Conservation (phyloP, 164 flowering plant species). For the Macadamia tetraphylla region DNA sequence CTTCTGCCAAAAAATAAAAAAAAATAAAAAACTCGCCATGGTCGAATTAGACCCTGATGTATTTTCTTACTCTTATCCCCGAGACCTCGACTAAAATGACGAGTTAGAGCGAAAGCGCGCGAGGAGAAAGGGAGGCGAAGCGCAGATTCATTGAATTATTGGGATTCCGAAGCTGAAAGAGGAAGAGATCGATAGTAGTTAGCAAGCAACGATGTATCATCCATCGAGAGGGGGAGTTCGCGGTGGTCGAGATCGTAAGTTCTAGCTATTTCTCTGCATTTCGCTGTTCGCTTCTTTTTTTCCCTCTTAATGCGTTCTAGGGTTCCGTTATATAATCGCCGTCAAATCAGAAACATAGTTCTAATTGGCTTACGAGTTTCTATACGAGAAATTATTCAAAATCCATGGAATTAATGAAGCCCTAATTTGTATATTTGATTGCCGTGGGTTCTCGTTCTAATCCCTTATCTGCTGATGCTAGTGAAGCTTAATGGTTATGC, state of each 20-base stretch:
- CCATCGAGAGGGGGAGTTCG: slow-evolving; percentile 97
- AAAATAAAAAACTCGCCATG: neutral
- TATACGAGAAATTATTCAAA: too few relatives aligned
- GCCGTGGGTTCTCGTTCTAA: too few relatives aligned
- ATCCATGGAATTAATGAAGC: too few relatives aligned
- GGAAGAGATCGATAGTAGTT: neutral
- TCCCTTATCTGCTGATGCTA: too few relatives aligned
- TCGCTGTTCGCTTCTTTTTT: neutral
- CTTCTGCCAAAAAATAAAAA: too few relatives aligned
- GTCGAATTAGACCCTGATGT: too few relatives aligned
- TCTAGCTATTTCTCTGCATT: slow-evolving; percentile 1
- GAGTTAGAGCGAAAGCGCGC: neutral
- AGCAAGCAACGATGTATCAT: slow-evolving; percentile 58
- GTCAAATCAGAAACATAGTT: neutral
- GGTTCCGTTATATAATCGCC: slow-evolving; percentile 4
- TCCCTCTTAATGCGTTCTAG: neutral
- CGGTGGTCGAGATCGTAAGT: slow-evolving; percentile 98
- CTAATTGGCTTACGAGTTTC: neutral
- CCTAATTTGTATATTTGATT: too few relatives aligned
- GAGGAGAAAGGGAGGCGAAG: neutral
- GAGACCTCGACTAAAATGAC: too few relatives aligned
- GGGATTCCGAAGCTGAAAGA: slow-evolving; percentile 1
- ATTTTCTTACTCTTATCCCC: neutral
- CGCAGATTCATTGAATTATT: neutral
- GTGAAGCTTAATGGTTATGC: too few relatives aligned